phyloP scores from a whole-genome alignment of 441 rosid genomes.

The Gossypium davidsonii region DNA sequence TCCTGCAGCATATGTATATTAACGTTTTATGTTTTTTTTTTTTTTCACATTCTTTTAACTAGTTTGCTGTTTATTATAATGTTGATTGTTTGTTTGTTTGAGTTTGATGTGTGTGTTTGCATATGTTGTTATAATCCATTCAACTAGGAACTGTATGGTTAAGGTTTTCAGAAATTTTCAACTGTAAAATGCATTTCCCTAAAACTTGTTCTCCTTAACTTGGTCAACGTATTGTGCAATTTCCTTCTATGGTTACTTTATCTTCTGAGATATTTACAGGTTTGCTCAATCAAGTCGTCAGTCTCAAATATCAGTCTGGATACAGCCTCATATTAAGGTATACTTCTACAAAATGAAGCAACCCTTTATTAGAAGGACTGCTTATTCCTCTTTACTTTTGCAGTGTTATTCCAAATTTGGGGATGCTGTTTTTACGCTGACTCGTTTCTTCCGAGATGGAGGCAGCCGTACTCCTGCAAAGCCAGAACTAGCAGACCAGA shows the following conservation, averaged over 20 bases:
- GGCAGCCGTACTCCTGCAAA: conserved; percentile 27
- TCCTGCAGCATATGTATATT: not conserved
- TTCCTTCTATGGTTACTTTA: conserved; percentile 14
- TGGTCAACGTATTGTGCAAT: not conserved
- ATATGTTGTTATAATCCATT: not conserved
- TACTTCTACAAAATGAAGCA: conserved; percentile 14
- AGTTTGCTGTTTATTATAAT: not conserved
- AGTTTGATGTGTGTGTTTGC: not conserved
- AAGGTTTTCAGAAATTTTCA: not conserved
- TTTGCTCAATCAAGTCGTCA: conserved; percentile 66
- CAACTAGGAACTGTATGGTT: not conserved
- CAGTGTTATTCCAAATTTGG: conserved; percentile 85
- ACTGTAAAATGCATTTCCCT: not conserved
- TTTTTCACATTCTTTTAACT: not conserved
- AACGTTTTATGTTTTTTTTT: not conserved
- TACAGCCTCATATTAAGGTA: conserved; percentile 86
- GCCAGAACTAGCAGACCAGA: conserved; percentile 29
- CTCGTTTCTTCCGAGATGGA: conserved; percentile 80
- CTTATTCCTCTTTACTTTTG: conserved; percentile 27
- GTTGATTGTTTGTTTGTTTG: not conserved
- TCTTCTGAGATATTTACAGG: conserved; percentile 41
- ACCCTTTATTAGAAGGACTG: conserved; percentile 12
- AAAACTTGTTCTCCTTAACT: not conserved
- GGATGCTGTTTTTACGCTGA: conserved; percentile 70
- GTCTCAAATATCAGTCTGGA: conserved; percentile 86